Conservation (phyloP, 306 rosid genomes). For the Rosa chinensis region DNA sequence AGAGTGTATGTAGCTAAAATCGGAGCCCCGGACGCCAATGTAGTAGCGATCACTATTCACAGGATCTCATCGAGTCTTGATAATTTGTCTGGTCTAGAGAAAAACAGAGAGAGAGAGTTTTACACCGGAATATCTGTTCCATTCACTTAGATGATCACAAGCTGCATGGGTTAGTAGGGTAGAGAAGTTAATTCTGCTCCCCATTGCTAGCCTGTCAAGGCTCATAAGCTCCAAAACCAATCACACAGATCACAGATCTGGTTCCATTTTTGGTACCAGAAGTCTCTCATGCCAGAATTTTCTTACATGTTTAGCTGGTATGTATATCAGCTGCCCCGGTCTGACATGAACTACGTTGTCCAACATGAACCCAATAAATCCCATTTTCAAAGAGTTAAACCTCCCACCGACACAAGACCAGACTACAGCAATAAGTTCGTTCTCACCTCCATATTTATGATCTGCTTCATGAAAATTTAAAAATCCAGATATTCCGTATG, state of each 20-base stretch:
- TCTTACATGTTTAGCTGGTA: conserved; percentile 32
- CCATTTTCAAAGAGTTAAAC: conserved; percentile 9
- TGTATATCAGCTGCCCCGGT: conserved; percentile 16
- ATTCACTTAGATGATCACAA: neutral
- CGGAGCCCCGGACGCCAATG: neutral
- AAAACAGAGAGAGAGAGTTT: conserved; percentile 8
- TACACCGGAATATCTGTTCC: neutral
- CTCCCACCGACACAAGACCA: conserved; percentile 56
- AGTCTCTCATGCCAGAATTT: conserved; percentile 5
- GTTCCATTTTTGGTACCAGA: conserved; percentile 27
- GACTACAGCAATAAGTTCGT: conserved; percentile 9
- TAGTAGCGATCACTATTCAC: too few species aligned
- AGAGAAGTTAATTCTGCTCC: conserved; percentile 39
- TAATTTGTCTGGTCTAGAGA: conserved; percentile 21
- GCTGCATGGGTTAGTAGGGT: conserved; percentile 45
- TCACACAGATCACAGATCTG: conserved; percentile 34
- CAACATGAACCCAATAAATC: conserved; percentile 45
- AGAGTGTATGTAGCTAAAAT: neutral
- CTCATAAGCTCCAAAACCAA: conserved; percentile 30
- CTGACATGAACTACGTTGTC: conserved; percentile 39
- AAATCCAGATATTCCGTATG: conserved; percentile 46
- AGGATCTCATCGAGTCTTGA: neutral
- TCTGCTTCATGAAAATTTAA: neutral
- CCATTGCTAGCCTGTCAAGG: conserved; percentile 62
- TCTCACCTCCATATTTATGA: conserved; percentile 15